Evolutionary conservation across 495 filamentous ascomycete genomes (phyloP), one percentile per base, ranked within the genome.

Genomic region (Aspergillus avenaceus): DNA sequence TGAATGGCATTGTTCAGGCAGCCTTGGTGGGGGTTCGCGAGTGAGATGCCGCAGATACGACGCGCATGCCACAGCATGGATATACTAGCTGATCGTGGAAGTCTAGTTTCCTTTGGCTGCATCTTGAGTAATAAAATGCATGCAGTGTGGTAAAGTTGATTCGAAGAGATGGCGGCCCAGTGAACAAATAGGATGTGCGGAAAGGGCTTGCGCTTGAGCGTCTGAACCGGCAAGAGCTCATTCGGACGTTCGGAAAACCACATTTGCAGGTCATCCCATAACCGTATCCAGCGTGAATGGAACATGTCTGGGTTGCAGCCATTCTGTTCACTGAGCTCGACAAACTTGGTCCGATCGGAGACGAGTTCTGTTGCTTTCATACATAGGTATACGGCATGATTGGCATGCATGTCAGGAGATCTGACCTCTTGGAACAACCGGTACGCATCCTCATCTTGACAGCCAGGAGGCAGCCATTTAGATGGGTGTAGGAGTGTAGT

Each of bases 1-100:
- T 76, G 75, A 13, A 78, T 71, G 5, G 72, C 68, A 51, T 77
- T 77, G 34, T 71, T 77, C 50, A 74, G 48, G 32, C 73, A 74
- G 2, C 73, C 73, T 13, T 72, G 65, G 43, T 77, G 75, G 8
- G 66, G 62, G 41, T 79, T 79, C 11, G 68, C 65, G 0, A 70
- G 47, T 0, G 75, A 77, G 3, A 76, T 79, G 0, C 73, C 75
- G 42, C 73, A 76, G 23, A 77, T 71, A 0, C 67, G 66, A 27
- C 67, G 63, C 4, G 75, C 75, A 60, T 79, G 73, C 74, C 74
- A 77, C 14, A 79, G 42, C 1, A 64, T 43, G 19, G 66, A 64
- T 1, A 57, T 43, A 8, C 53, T 50, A 3, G 62, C 47, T n/a
- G 50, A 55, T n/a, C 57, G 50, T 9, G 52, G 58, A 6, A 68